phyloP scores from a whole-genome alignment of 495 filamentous ascomycete genomes.

The Penicillium desertorum region DNA sequence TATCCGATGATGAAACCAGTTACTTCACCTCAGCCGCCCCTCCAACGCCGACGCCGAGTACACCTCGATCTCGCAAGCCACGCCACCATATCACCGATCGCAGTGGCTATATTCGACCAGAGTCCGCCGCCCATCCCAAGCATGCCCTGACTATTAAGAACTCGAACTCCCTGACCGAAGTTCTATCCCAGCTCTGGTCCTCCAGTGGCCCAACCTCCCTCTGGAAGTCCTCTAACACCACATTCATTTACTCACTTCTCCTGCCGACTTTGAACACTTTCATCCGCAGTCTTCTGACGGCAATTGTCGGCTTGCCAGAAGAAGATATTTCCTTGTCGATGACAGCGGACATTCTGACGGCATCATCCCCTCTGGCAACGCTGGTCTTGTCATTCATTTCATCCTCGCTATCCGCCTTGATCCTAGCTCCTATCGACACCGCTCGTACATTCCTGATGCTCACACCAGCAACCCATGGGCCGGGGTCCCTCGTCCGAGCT shows the following conservation, averaged over 20 bases:
- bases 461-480: constrained; percentile 69
- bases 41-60: constrained; percentile 53
- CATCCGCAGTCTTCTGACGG: constrained; percentile 78
- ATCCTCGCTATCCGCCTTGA: constrained; percentile 71
- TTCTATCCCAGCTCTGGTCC: constrained; percentile 80
- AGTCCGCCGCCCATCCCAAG: constrained; percentile 41
- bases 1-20: constrained; percentile 77
- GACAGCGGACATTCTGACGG: constrained; percentile 62
- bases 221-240: constrained; percentile 92
- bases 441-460: constrained; percentile 85
- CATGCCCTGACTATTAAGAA: constrained; percentile 67
- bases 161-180: constrained; percentile 72
- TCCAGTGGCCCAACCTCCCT: constrained; percentile 87
- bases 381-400: constrained; percentile 80
- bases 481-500: constrained; percentile 70
- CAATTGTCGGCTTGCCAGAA: constrained; percentile 80
- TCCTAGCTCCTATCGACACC: constrained; percentile 84
- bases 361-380: constrained; percentile 68
- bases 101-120: constrained; percentile 48
- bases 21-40: constrained; percentile 82
- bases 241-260: constrained; percentile 83
- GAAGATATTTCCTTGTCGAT: constrained; percentile 57
- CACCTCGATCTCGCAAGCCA: constrained; percentile 47
- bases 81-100: constrained; percentile 51
- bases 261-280: constrained; percentile 83